Percentiles rank a stretch among this genome's conserved stretches.
Evolutionary conservation across 139 green algal species (phyloP).

Genomic region (Chlorella vulgaris): DNA sequence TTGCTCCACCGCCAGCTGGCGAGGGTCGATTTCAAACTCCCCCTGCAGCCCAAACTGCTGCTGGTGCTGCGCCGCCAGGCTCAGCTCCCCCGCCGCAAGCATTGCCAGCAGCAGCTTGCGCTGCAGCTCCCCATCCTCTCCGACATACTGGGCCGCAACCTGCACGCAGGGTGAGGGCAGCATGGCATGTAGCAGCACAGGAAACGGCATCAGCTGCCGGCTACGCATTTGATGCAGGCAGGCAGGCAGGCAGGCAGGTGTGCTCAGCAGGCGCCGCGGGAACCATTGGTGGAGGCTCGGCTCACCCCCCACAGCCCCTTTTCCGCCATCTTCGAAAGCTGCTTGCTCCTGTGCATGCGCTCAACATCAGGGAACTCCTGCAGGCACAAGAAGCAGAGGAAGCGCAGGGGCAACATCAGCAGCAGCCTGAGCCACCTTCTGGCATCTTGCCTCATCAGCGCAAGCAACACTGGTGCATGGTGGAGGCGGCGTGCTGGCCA

Average conservation of each 20-base stretch:
- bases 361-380: conserved; percentile 58
- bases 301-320: conserved; percentile 66
- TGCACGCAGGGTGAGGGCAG: neutral
- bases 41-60: conserved; percentile 49
- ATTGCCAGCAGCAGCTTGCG: conserved; percentile 43
- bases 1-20: conserved; percentile 48
- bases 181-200: neutral
- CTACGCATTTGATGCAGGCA: no score
- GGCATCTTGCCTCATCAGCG: neutral
- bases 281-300: no score
- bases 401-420: neutral
- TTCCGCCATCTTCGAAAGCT: conserved; percentile 51
- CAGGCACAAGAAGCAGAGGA: neutral
- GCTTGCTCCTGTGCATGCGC: conserved; percentile 52
- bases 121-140: conserved; percentile 47
- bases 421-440: neutral
- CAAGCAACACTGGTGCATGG: neutral
- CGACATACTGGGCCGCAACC: conserved; percentile 25
- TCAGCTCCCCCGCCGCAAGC: conserved; percentile 47
- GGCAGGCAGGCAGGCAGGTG: neutral
- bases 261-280: neutral
- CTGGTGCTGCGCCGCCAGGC: conserved; percentile 56
- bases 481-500: neutral
- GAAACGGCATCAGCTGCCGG: neutral
- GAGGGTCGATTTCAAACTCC: conserved; percentile 29